Conservation (phyloP, 179 eudicot species). For the Heliamphora pulchella region DNA sequence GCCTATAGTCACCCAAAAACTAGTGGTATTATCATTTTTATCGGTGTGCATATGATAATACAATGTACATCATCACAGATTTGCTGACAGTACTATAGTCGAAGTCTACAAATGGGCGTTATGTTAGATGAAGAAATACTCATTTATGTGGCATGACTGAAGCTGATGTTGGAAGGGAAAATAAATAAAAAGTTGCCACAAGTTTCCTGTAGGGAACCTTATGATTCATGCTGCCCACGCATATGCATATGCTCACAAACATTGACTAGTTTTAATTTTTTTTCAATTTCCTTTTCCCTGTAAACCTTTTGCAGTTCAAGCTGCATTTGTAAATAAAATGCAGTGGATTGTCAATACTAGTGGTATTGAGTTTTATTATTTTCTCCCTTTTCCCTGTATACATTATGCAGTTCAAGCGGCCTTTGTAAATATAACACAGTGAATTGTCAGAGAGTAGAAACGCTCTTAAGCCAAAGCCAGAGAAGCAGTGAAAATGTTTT, state of each 20-base stretch:
- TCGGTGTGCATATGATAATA: neutral
- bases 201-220: neutral
- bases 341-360: constrained; percentile 16
- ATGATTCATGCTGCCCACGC: neutral
- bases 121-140: neutral
- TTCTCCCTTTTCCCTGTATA: neutral
- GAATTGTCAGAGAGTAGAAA: constrained; percentile 24
- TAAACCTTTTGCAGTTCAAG: constrained; percentile 13
- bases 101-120: neutral
- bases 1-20: neutral
- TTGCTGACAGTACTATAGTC: too few relatives aligned
- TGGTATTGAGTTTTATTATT: neutral
- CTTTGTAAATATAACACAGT: constrained; percentile 29
- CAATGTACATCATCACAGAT: neutral
- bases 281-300: neutral
- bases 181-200: neutral
- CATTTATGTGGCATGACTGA: neutral
- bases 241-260: neutral
- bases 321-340: constrained; percentile 28
- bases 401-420: constrained; percentile 17
- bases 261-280: neutral
- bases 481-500: constrained; percentile 32
- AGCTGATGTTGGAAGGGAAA: neutral
- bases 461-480: constrained; percentile 19
- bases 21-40: neutral